Base-by-base conservation (phyloP, 2,329 filamentous ascomycete species). In the Colletotrichum tabaci region DNA sequence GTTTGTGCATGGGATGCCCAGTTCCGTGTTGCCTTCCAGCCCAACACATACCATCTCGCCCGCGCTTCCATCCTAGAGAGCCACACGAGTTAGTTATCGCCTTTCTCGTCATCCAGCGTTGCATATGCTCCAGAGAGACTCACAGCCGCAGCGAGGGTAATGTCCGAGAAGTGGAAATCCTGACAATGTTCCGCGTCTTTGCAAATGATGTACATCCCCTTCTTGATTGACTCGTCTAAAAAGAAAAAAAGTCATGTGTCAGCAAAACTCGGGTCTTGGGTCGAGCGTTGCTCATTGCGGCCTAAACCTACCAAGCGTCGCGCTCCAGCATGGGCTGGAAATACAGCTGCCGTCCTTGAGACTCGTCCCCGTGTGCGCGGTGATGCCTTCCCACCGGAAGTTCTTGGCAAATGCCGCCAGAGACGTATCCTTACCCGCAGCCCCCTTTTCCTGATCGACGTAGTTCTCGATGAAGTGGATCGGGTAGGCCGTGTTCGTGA, bases 401-500 rank as follows among this genome's bases (percentile, higher is more conserved):
- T 65, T 69, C 53, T 69, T 69, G 0, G 66, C 60, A 30, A 58
- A 69, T 2, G 66, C 66, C 0, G 66, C 66, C 18, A 69, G 53
- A 3, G 66, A 69, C 6, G 61, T 9, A 9, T 69, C 61, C 15
- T 69, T 69, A 1, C 66, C 61, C 2, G 52, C 61, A 2, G 61
- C 52, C 0, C 66, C 66, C 53, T 69, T 69, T 40, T 69, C 61
- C 47, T 69, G 66, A 18, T 69, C 66, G 26, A 69, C 61, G 26
- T 69, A 69, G 46, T 69, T n/a, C 46, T 69, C 61, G 38, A 69
- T 69, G 16, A 69, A 69, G 46, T 69, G 61, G 7, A 69, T 60
- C 2, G 66, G 66, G n/a, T 69, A 69, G 23, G 26, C 13, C 2
- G 66, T 69, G 53, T 69, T 53, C n/a, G 40, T 35, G 15, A 69